Conservation (phyloP, 83 land plant species). For the Thuja plicata region DNA sequence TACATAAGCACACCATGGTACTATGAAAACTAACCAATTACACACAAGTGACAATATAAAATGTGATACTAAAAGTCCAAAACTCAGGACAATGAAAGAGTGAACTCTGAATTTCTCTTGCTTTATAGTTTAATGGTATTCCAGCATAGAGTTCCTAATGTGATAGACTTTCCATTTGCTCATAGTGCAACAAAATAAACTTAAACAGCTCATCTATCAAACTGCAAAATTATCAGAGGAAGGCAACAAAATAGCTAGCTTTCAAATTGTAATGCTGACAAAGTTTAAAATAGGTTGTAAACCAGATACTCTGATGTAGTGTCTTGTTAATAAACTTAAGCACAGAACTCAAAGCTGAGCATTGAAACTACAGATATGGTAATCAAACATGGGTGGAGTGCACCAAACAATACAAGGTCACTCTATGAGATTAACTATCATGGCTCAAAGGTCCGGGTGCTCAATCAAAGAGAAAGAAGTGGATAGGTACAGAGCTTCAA, state of each 20-base stretch:
- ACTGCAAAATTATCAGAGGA: not conserved
- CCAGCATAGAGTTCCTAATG: not conserved
- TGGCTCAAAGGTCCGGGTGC: not conserved
- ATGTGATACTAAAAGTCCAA: not conserved
- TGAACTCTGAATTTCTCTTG: not conserved
- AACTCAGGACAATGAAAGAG: not conserved
- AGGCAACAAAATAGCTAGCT: not conserved
- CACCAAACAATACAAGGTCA: not conserved
- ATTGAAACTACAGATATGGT: not conserved
- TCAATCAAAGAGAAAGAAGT: not conserved
- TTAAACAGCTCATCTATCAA: not conserved
- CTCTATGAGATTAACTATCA: not conserved
- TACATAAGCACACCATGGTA: not conserved
- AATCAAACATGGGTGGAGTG: not conserved
- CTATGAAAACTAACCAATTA: too few relatives aligned
- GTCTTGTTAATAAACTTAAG: not conserved
- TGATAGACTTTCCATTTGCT: not conserved
- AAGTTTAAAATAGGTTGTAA: not conserved
- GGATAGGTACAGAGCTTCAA: not conserved
- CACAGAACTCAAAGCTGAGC: not conserved
- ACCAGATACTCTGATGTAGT: not conserved
- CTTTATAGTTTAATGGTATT: not conserved
- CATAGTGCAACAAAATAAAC: not conserved
- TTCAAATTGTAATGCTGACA: not conserved
- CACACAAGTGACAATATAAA: not conserved